These are phyloP conservation scores for Monosporascus ibericus DNA, from an alignment of 2,329 filamentous ascomycete species.

Conservation along the genomic window DNA sequence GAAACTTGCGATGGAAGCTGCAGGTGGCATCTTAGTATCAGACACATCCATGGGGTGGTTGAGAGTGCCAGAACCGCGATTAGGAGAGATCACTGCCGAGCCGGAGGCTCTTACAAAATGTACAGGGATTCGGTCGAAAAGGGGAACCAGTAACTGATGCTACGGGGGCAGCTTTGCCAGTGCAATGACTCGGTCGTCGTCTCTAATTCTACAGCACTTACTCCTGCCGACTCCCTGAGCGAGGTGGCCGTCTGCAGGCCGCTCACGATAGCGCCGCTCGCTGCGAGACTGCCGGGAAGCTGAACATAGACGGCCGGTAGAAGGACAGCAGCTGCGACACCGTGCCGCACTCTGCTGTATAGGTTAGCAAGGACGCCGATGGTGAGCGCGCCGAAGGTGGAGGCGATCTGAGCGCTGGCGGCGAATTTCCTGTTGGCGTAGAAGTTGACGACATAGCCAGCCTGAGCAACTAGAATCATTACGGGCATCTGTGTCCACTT, in stretches of 20 bases:
- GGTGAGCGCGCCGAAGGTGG: conserved; percentile 68
- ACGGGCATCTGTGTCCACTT: conserved; percentile 75
- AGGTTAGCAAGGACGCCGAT: conserved; percentile 74
- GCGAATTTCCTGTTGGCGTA: conserved; percentile 61
- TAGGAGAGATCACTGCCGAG: not conserved
- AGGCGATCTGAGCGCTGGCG: conserved; percentile 68
- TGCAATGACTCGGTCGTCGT: not conserved
- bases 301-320: conserved; percentile 44
- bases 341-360: conserved; percentile 57
- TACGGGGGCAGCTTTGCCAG: not conserved
- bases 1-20: not conserved
- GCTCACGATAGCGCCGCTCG: conserved; percentile 40
- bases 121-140: not conserved
- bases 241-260: conserved; percentile 38
- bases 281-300: conserved; percentile 41
- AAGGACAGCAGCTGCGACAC: conserved; percentile 41
- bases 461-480: conserved; percentile 68
- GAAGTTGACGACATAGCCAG: conserved; percentile 71
- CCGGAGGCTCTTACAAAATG: not conserved
- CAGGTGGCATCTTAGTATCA: not conserved
- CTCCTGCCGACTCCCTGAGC: conserved; percentile 30
- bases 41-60: not conserved
- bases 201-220: not conserved
- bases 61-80: not conserved
- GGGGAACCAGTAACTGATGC: not conserved